phyloP scores from a whole-genome alignment of 805 yeast genomes.

The Wickerhamomyces sydowiorum region DNA sequence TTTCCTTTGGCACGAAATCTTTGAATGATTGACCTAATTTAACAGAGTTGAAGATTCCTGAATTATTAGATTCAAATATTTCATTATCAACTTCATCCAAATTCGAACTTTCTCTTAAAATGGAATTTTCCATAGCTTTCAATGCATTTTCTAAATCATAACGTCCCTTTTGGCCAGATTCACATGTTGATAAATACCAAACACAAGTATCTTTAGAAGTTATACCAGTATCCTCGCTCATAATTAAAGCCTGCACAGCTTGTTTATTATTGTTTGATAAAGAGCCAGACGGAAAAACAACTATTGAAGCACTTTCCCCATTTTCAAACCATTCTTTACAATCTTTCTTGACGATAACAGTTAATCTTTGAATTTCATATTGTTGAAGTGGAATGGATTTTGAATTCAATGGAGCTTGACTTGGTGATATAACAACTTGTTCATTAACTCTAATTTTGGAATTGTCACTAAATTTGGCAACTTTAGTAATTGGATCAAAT shows the following conservation, averaged over 20 bases:
- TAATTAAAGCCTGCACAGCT: conserved; percentile 82
- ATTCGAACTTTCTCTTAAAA: conserved; percentile 69
- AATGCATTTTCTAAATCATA: conserved; percentile 77
- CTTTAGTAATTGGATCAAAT: conserved; percentile 59
- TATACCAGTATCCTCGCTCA: conserved; percentile 83
- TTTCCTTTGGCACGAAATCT: conserved; percentile 78
- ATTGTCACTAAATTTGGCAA: conserved; percentile 74
- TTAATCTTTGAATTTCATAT: conserved; percentile 64
- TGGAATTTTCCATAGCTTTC: conserved; percentile 69
- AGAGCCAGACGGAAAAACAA: conserved; percentile 87
- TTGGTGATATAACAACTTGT: conserved; percentile 71
- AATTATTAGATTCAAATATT: conserved; percentile 37
- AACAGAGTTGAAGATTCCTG: conserved; percentile 72
- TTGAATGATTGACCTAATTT: conserved; percentile 81
- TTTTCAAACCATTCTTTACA: conserved; percentile 91
- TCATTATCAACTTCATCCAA: conserved; percentile 49
- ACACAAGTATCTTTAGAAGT: conserved; percentile 84
- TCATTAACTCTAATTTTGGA: conserved; percentile 70
- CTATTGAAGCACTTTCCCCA: conserved; percentile 77
- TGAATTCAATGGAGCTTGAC: conserved; percentile 46
- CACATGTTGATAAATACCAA: conserved; percentile 85
- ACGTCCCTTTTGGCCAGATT: conserved; percentile 63
- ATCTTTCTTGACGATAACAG: conserved; percentile 77
- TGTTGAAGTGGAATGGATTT: conserved; percentile 38
- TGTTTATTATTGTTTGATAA: conserved; percentile 54